Base-by-base conservation (phyloP, 164 flowering plant species). In the Liquidambar formosana region DNA sequence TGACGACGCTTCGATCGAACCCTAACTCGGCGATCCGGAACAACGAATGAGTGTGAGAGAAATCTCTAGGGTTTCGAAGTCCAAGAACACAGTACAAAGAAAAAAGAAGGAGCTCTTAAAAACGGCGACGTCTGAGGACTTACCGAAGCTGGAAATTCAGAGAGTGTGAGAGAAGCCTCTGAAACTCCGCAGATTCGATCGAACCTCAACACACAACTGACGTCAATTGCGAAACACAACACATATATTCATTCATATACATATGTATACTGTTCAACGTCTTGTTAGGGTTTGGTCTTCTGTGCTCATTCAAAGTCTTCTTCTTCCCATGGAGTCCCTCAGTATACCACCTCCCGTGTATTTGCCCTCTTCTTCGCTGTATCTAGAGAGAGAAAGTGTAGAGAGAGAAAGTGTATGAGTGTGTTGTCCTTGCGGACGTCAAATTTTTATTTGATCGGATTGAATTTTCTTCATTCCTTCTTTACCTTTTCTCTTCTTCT, bases 371-470 rank as follows among this genome's bases (percentile, higher is more conserved):
- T 72, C 77, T 73, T 76, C 80, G 80, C 74, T 67, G 80, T 70
- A 72, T 48, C 65, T 62, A 19, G 64, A 61, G 57, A 71, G 46
- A 61, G 61, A 67, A 59, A 43, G 47, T 58, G 28, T 15, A 65
- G 75, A 77, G 78, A 66, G 67, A 45, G 68, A 41, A 25, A 33
- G 64, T 28, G 33, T 25, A 45, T 8, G 56, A 10, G 61, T 47
- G 73, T 76, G 71, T 75, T 76, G 71, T 75, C 73, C 83, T 76
- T 74, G 84, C 88, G 88, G 88, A 84, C 84, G 83, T 84, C 84
- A 84, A 84, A 79, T 25, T 60, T 75, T 73, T 70, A 80, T 84
- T 84, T 60, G 71, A 84, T 77, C 65, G 14, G 79, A 80, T 82
- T 84, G 71, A 82, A 80, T 82, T 78, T 72, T 71, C 70, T 75